Evolutionary conservation across 2,329 filamentous ascomycete species (phyloP), one percentile per base, ranked within the genome.

Genomic region (Dendryphion nanum): DNA sequence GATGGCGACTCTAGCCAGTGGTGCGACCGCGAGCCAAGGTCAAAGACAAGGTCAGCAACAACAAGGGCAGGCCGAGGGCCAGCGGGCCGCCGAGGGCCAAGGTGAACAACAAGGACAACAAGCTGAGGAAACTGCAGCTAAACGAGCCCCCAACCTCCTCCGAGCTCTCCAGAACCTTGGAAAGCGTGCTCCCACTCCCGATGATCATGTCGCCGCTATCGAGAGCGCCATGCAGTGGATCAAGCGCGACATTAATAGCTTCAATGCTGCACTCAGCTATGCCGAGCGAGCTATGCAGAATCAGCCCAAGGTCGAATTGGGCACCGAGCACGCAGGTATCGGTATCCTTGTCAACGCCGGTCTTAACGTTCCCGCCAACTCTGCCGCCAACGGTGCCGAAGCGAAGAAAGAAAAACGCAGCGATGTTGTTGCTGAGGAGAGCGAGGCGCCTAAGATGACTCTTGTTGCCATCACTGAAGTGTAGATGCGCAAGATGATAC

Each of bases 191-290:
- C 16, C 38, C 3, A 42, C 47, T 15, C n/a, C n/a, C n/a, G 43
- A 50, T 17, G 37, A 53, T 29, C 51, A 53, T 35, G 47, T 64
- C 38, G 55, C 50, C n/a, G 60, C 59, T 21, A 54, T 60, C 33
- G 52, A 60, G 35, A 49, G 45, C 18, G 62, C 61, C 29, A 61
- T 61, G 50, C 38, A 58, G 29, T 66, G 62, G 61, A 64, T 67
- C 53, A 74, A 74, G 64, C 67, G 73, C 33, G 72, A 76, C 44
- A 59, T 75, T 24, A 51, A 64, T 42, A 69, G 72, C 35, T 76
- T 76, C 57, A 65, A 72, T 45, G 66, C 69, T 12, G 73, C 73
- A 1, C 67, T 76, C 13, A 60, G 48, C 33, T 76, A 64, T 45
- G 72, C 73, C 37, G 66, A 71, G 47, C 68, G 66, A 30, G 72